Evolutionary conservation across 1,284 basidiomycete species (phyloP).

Genomic region (Leccinum subrobustum): DNA sequence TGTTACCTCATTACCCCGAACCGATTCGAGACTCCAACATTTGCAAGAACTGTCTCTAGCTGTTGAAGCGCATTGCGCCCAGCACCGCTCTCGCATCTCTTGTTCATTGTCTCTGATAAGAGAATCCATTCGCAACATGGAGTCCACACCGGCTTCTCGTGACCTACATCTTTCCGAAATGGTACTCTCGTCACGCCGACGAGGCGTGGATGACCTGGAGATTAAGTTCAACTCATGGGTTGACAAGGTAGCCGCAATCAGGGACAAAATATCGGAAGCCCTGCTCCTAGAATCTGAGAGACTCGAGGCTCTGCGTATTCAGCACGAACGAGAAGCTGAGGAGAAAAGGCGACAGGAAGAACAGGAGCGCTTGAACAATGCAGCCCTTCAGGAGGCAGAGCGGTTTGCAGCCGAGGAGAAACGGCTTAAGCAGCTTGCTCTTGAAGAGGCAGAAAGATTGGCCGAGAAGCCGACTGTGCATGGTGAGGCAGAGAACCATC

Average conservation of each 20-base stretch:
- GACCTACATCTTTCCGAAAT: conserved; percentile 43
- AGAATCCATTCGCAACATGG: conserved; percentile 51
- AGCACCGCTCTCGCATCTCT: conserved; percentile 41
- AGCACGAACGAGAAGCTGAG: conserved; percentile 28
- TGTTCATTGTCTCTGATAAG: conserved; percentile 51
- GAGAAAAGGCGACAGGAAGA: conserved; percentile 34
- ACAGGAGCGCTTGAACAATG: conserved; percentile 26
- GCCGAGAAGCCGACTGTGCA: conserved; percentile 24
- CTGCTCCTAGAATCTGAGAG: conserved; percentile 35
- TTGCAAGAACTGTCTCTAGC: conserved; percentile 38
- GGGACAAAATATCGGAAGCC: conserved; percentile 36
- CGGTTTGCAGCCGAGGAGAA: conserved; percentile 26
- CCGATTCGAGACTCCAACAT: conserved; percentile 28
- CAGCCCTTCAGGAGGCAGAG: conserved; percentile 24
- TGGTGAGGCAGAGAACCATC: conserved; percentile 15
- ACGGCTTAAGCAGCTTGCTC: conserved; percentile 24
- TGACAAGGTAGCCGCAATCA: conserved; percentile 42
- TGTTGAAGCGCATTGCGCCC: conserved; percentile 37
- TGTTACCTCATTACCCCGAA: conserved; percentile 29
- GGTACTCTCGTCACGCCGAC: conserved; percentile 47
- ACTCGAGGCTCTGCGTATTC: conserved; percentile 30
- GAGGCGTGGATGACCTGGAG: conserved; percentile 50
- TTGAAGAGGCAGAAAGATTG: conserved; percentile 29
- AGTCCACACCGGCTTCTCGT: conserved; percentile 39
- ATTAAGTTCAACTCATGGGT: conserved; percentile 48